A percentile compares a stretch with the other conserved stretches of the same genome.
These are phyloP conservation scores for Thuja plicata DNA, from an alignment of 83 land plant genomes.

Conservation along the genomic window DNA sequence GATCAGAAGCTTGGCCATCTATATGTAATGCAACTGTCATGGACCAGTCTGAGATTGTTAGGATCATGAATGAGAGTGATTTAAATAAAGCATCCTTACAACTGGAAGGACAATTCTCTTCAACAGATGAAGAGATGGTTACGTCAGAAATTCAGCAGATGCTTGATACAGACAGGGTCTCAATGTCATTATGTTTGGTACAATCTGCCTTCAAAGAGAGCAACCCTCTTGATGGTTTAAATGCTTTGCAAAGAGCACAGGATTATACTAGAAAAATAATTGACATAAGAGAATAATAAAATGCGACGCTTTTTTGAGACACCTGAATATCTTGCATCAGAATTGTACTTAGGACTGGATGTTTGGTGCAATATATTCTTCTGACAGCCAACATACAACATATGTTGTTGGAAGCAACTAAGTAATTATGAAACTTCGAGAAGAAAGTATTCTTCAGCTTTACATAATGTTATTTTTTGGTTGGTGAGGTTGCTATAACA, in stretches of 20 bases:
- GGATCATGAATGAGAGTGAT: background rate
- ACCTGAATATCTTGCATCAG: background rate
- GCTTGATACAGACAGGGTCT: background rate
- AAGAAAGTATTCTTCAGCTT: background rate
- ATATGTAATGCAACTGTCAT: background rate
- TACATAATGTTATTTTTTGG: background rate
- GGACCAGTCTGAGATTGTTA: background rate
- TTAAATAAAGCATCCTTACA: background rate
- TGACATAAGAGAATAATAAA: background rate
- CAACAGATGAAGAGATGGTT: slow-evolving; percentile 8
- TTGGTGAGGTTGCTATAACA: background rate
- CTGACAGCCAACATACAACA: background rate
- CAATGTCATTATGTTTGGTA: background rate
- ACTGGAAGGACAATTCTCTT: background rate
- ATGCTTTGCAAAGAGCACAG: slow-evolving; percentile 1
- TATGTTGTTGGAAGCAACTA: background rate
- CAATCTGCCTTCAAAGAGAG: background rate
- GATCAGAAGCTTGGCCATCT: background rate
- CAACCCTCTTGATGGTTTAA: slow-evolving; percentile 1
- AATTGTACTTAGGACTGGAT: background rate
- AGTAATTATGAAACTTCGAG: background rate
- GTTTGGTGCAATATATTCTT: background rate
- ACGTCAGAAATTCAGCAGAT: background rate
- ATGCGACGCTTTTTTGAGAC: background rate
- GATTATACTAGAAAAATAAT: background rate